Evolutionary conservation across 2,329 filamentous ascomycete genomes (phyloP).

Genomic region (Ceratocystis harringtonii): DNA sequence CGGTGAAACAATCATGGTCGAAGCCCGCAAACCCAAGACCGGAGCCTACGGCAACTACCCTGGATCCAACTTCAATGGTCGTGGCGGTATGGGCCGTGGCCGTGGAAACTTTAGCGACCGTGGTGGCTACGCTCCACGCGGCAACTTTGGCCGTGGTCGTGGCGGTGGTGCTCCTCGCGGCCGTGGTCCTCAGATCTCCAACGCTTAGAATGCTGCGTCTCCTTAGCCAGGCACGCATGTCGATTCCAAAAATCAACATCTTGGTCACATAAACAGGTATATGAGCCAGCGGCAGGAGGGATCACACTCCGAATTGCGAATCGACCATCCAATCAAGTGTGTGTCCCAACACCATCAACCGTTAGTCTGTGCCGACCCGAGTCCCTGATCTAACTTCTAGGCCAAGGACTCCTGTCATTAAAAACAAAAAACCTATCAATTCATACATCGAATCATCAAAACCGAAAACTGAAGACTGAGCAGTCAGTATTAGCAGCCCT

Average conservation of each 20-base stretch:
- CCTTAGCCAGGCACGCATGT: slow-evolving; percentile 5
- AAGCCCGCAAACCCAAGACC: slow-evolving; percentile 71
- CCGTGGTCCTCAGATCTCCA: slow-evolving; percentile 44
- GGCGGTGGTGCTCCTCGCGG: slow-evolving; percentile 50
- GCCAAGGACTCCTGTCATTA: background rate
- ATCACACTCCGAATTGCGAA: background rate
- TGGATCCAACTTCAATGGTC: slow-evolving; percentile 47
- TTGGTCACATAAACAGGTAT: background rate
- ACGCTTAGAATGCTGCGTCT: slow-evolving; percentile 27
- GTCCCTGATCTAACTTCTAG: background rate
- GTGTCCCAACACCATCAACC: background rate
- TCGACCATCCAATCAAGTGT: background rate
- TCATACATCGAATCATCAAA: slow-evolving; percentile 1
- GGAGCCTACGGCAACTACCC: slow-evolving; percentile 55
- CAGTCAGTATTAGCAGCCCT: background rate
- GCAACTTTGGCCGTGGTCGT: slow-evolving; percentile 49
- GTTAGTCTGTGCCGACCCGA: background rate
- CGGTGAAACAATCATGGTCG: slow-evolving; percentile 68
- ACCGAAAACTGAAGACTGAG: background rate
- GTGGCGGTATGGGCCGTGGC: slow-evolving; percentile 40
- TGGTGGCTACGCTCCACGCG: slow-evolving; percentile 45
- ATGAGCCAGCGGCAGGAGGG: background rate
- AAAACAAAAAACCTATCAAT: background rate
- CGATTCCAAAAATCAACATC: background rate
- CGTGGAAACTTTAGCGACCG: slow-evolving; percentile 48